Evolutionary conservation across 1,284 basidiomycete genomes (phyloP).

Genomic region (Heterobasidion occidentale): DNA sequence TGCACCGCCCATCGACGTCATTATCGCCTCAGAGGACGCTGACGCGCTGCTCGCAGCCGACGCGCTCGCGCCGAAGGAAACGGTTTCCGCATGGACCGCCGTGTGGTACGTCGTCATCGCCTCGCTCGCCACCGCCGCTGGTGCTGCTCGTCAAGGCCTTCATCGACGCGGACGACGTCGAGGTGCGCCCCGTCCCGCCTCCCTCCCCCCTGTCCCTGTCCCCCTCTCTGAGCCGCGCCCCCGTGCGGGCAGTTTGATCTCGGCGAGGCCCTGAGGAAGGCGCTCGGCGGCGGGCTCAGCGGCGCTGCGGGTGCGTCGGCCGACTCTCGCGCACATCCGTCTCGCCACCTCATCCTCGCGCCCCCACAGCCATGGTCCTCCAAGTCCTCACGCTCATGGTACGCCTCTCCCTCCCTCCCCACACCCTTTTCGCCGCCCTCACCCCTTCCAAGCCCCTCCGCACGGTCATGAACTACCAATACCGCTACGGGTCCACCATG

Average conservation of each 20-base stretch:
- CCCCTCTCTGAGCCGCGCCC: not conserved
- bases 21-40: too few relatives aligned
- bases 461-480: constrained; percentile 91
- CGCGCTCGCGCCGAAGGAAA: constrained; percentile 11
- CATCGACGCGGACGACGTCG: constrained; percentile 57
- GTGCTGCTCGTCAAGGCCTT: constrained; percentile 60
- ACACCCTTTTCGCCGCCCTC: not conserved
- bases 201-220: not conserved
- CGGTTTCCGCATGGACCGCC: constrained; percentile 20
- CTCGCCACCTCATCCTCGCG: not conserved
- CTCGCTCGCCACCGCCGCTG: constrained; percentile 29
- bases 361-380: constrained; percentile 67
- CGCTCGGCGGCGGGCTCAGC: constrained; percentile 79
- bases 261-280: constrained; percentile 63
- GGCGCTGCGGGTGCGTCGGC: constrained; percentile 62
- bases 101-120: constrained; percentile 26
- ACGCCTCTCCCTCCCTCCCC: constrained; percentile 1
- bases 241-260: constrained; percentile 60
- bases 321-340: not conserved
- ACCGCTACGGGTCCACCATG: constrained; percentile 74
- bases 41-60: not conserved
- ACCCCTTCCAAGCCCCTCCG: constrained; percentile 46
- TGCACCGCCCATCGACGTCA: not conserved
- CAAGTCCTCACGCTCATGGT: constrained; percentile 85
- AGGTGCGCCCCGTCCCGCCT: constrained; percentile 35